A percentile compares a stretch with the other conserved stretches of the same genome.
phyloP scores from a whole-genome alignment of 2,329 filamentous ascomycete genomes.

The Blastomyces silverae region DNA sequence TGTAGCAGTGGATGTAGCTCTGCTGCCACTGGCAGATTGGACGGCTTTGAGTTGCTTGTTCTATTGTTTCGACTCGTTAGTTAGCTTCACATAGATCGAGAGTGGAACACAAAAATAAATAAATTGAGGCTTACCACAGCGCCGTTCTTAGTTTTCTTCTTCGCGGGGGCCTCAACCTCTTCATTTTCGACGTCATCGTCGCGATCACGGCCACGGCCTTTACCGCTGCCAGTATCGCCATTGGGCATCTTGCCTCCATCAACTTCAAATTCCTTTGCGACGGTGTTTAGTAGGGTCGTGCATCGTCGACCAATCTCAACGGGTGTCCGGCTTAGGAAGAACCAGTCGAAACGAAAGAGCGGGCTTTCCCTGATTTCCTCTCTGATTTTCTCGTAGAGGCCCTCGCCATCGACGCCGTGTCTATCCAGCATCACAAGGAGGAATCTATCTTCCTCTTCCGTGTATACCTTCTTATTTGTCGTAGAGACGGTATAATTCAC shows the following conservation, averaged over 20 bases:
- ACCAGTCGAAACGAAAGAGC: constrained; percentile 98
- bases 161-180: constrained; percentile 72
- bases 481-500: constrained; percentile 98
- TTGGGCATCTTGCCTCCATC: constrained; percentile 47
- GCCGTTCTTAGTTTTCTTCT: constrained; percentile 88
- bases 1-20: constrained; percentile 65
- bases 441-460: constrained; percentile 95
- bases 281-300: constrained; percentile 87
- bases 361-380: constrained; percentile 94
- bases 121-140: constrained; percentile 63
- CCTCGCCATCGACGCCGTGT: constrained; percentile 84
- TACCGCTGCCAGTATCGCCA: constrained; percentile 54
- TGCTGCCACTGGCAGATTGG: constrained; percentile 63
- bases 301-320: constrained; percentile 88
- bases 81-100: constrained; percentile 1
- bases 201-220: constrained; percentile 52
- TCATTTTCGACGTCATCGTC: constrained; percentile 79
- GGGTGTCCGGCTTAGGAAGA: constrained; percentile 91
- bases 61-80: constrained; percentile 44
- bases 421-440: constrained; percentile 87
- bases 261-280: constrained; percentile 84
- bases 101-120: neutral
- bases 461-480: constrained; percentile 99
- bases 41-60: constrained; percentile 90
- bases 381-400: constrained; percentile 87